Evolutionary conservation across 176 grass and related monocot genomes (phyloP).

Genomic region (Pontederia paniculata): DNA sequence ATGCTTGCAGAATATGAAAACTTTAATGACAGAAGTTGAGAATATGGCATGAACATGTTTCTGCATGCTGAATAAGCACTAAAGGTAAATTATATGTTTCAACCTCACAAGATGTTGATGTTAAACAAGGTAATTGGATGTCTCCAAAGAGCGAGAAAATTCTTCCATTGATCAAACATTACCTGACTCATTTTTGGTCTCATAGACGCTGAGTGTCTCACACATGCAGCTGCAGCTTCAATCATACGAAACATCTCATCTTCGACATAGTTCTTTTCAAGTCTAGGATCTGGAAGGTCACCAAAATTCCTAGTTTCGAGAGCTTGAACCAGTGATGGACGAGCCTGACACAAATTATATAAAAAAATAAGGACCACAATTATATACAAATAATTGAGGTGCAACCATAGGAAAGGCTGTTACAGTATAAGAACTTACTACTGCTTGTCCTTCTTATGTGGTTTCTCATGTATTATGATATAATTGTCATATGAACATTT

Average conservation of each 20-base stretch:
- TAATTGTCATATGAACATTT: no score
- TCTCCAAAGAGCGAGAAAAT: no score
- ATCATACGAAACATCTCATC: constrained; percentile 75
- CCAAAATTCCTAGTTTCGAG: constrained; percentile 60
- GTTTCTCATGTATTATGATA: no score
- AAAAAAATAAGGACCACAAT: neutral
- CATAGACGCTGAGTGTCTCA: constrained; percentile 73
- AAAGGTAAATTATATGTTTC: no score
- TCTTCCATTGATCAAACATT: constrained; percentile 12
- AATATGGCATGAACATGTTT: no score
- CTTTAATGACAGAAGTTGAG: neutral
- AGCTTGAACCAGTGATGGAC: constrained; percentile 54
- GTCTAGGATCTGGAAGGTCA: constrained; percentile 59
- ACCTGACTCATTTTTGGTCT: constrained; percentile 95
- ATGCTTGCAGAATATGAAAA: neutral
- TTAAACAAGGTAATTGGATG: no score
- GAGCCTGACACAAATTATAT: constrained; percentile 41
- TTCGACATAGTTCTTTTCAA: constrained; percentile 58
- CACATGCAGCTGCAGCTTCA: constrained; percentile 84
- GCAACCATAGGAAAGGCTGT: no score
- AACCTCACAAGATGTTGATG: no score
- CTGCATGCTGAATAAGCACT: no score
- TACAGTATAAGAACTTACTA: no score
- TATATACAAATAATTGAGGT: neutral
- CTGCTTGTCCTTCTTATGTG: no score